Percentiles rank a stretch among this genome's conserved stretches.
These are phyloP conservation scores for Bolboschoenoplectus hybrid DNA, from an alignment of 202 grass and related monocot species.

Conservation along the genomic window DNA sequence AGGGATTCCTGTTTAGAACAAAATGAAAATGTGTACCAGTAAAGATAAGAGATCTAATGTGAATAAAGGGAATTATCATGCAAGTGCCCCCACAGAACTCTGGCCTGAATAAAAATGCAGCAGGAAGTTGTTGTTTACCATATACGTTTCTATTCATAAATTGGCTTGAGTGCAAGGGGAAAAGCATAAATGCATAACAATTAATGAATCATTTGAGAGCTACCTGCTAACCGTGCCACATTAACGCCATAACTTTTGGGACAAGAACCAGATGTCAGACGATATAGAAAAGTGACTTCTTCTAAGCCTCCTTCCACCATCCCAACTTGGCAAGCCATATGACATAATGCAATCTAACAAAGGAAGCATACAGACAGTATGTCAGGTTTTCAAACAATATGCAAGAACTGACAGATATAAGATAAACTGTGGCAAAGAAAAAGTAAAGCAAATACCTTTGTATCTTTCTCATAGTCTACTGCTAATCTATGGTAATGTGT, in stretches of 20 bases:
- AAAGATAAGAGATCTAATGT: background rate
- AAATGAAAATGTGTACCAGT: background rate
- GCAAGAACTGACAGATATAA: background rate
- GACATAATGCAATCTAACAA: constrained; percentile 69
- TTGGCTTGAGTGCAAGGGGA: background rate
- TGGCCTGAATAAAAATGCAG: constrained; percentile 25
- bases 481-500: constrained; percentile 93
- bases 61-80: background rate
- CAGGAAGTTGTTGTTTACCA: constrained; percentile 3
- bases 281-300: constrained; percentile 91
- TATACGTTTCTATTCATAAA: background rate
- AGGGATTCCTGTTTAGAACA: constrained; percentile 66
- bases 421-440: constrained; percentile 9
- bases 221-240: constrained; percentile 92
- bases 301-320: constrained; percentile 66
- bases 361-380: constrained; percentile 37
- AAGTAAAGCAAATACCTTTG: constrained; percentile 55
- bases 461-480: constrained; percentile 65
- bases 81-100: background rate
- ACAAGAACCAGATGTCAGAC: constrained; percentile 73
- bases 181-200: constrained; percentile 30
- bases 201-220: constrained; percentile 33
- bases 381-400: constrained; percentile 34
- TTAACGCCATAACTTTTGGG: constrained; percentile 99
- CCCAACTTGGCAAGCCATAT: constrained; percentile 87